A percentile compares a stretch with the other conserved stretches of the same genome.
Conservation (phyloP, 176 grass and related monocot species). For the Juncus effusus region DNA sequence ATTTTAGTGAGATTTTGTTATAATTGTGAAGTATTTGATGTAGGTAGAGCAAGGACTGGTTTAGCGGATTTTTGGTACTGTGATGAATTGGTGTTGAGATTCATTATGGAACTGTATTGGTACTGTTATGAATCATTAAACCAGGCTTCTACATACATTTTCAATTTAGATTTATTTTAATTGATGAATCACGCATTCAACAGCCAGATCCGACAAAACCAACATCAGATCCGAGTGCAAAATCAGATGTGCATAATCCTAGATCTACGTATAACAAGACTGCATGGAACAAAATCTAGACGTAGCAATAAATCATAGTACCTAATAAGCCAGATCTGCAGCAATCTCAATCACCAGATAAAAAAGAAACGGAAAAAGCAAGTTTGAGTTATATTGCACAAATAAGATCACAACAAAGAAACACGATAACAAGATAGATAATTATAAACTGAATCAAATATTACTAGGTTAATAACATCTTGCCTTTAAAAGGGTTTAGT, state of each 20-base stretch:
- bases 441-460: too few relatives aligned
- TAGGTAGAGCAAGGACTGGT: too few relatives aligned
- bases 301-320: constrained; percentile 11
- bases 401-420: too few relatives aligned
- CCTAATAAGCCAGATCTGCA: constrained; percentile 14
- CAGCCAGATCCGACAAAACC: constrained; percentile 16
- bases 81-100: too few relatives aligned
- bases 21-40: not conserved
- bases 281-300: constrained; percentile 8
- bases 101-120: too few relatives aligned
- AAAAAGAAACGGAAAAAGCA: constrained; percentile 6
- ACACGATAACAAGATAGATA: too few relatives aligned
- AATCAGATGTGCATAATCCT: not conserved
- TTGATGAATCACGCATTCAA: constrained; percentile 5
- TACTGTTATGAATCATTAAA: too few relatives aligned
- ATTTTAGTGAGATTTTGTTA: not conserved
- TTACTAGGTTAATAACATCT: too few relatives aligned
- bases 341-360: constrained; percentile 1
- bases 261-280: constrained; percentile 23
- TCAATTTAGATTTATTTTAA: constrained; percentile 1
- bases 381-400: not conserved
- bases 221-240: not conserved
- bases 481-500: too few relatives aligned
- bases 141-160: not conserved
- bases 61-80: too few relatives aligned